Percentiles rank a stretch among this genome's conserved stretches.
Evolutionary conservation across 2,329 filamentous ascomycete species (phyloP).

Genomic region (Sclerotiophoma versabilis): DNA sequence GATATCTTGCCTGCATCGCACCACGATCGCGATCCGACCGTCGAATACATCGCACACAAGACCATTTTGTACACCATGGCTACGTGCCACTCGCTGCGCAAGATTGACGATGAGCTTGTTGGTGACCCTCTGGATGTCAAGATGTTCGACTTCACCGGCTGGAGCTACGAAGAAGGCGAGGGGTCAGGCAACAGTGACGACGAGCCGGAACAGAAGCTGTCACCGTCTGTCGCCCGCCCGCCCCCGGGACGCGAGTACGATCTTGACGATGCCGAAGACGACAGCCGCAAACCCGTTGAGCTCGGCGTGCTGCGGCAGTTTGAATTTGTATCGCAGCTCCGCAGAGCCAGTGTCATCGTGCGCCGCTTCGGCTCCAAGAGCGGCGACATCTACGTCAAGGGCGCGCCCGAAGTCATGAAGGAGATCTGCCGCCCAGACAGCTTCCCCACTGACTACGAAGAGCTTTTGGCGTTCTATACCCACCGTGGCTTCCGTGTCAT

Average conservation of each 20-base stretch:
- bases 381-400: constrained; percentile 91
- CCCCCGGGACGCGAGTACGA: constrained; percentile 68
- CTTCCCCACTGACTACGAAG: constrained; percentile 88
- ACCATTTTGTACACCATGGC: constrained; percentile 93
- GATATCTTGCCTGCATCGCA: constrained; percentile 63
- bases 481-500: constrained; percentile 97
- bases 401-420: constrained; percentile 94
- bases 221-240: constrained; percentile 88
- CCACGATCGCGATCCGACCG: constrained; percentile 65
- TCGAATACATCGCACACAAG: constrained; percentile 68
- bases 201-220: constrained; percentile 79
- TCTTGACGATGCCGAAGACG: constrained; percentile 58
- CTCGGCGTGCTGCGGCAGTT: constrained; percentile 90
- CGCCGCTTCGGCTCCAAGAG: constrained; percentile 85
- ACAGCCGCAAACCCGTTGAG: constrained; percentile 69
- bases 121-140: constrained; percentile 95
- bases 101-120: constrained; percentile 85
- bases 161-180: constrained; percentile 89
- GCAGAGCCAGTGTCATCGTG: constrained; percentile 91
- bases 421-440: constrained; percentile 87
- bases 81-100: constrained; percentile 89
- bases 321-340: constrained; percentile 92
- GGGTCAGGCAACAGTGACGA: constrained; percentile 71
- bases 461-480: constrained; percentile 87
- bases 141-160: constrained; percentile 97